Percentiles rank a stretch among this genome's conserved stretches.
Evolutionary conservation across 2,329 filamentous ascomycete species (phyloP).

Genomic region (Aureobasidium sp.): DNA sequence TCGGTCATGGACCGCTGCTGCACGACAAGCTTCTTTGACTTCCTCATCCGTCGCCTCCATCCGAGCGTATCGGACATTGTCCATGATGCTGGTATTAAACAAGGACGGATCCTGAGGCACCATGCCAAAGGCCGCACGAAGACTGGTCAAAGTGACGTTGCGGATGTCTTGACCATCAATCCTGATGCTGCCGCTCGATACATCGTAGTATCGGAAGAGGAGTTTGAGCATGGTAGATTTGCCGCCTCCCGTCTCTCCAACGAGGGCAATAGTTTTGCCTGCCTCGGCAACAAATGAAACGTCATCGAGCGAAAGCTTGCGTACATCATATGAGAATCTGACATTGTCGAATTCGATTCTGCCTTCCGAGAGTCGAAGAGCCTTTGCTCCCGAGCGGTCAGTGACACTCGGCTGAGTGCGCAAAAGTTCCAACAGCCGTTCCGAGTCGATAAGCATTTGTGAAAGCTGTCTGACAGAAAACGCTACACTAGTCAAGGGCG

Average conservation of each 20-base stretch:
- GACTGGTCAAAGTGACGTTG: constrained; percentile 49
- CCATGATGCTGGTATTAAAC: constrained; percentile 58
- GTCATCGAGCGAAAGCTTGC: constrained; percentile 45
- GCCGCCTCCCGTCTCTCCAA: constrained; percentile 56
- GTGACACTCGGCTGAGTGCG: constrained; percentile 51
- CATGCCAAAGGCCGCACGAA: constrained; percentile 54
- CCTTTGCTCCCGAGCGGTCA: constrained; percentile 41
- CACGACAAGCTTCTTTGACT: constrained; percentile 53
- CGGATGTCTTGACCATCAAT: constrained; percentile 56
- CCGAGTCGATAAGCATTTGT: constrained; percentile 56
- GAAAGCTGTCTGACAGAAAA: constrained; percentile 44
- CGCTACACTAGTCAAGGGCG: constrained; percentile 45
- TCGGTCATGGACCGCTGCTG: constrained; percentile 58
- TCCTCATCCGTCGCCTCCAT: constrained; percentile 56
- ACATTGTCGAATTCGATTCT: constrained; percentile 50
- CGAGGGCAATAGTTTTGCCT: constrained; percentile 53
- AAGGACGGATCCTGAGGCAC: constrained; percentile 59
- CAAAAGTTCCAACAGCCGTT: constrained; percentile 53
- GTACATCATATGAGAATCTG: constrained; percentile 48
- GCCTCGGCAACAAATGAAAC: constrained; percentile 44
- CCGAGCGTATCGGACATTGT: constrained; percentile 59
- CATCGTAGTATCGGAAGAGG: constrained; percentile 55
- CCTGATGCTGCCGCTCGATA: constrained; percentile 46
- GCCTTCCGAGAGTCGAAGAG: constrained; percentile 41
- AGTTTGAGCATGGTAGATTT: constrained; percentile 58